Evolutionary conservation across 352 stramenopile genomes (phyloP).

Genomic region (Pythium volutum): DNA sequence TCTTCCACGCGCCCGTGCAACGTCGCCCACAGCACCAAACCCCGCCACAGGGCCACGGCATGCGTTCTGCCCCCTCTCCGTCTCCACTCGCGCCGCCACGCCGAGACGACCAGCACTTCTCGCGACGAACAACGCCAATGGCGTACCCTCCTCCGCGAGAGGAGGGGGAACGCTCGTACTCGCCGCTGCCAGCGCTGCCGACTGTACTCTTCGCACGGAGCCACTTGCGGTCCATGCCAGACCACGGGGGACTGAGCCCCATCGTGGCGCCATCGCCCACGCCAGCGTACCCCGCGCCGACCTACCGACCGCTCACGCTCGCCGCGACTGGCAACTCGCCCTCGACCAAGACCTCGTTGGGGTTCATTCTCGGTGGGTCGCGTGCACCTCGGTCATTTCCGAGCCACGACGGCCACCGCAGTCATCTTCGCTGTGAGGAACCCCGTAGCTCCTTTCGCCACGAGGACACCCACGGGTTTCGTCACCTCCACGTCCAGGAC

Average conservation of each 20-base stretch:
- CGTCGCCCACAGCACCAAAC: constrained; percentile 11
- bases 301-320: constrained; percentile 3
- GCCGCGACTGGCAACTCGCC: not conserved
- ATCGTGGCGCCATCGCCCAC: not conserved
- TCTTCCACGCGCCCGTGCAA: constrained; percentile 25
- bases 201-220: constrained; percentile 8
- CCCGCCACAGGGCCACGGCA: not conserved
- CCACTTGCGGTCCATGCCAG: constrained; percentile 8
- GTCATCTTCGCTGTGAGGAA: too few relatives aligned
- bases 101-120: not conserved
- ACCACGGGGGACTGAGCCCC: not conserved
- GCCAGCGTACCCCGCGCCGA: not conserved
- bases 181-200: constrained; percentile 10
- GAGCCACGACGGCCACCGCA: too few relatives aligned
- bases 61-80: too few relatives aligned
- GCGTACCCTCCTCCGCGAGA: not conserved
- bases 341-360: not conserved
- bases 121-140: not conserved
- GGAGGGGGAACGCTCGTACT: constrained; percentile 1
- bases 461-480: not conserved
- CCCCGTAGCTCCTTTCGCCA: not conserved
- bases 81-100: not conserved
- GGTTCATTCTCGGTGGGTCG: not conserved
- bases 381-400: not conserved
- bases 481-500: not conserved